A percentile compares a stretch with the other conserved stretches of the same genome.
phyloP scores from a whole-genome alignment of 1,284 basidiomycete genomes.

The Cryptococcus sp. region DNA sequence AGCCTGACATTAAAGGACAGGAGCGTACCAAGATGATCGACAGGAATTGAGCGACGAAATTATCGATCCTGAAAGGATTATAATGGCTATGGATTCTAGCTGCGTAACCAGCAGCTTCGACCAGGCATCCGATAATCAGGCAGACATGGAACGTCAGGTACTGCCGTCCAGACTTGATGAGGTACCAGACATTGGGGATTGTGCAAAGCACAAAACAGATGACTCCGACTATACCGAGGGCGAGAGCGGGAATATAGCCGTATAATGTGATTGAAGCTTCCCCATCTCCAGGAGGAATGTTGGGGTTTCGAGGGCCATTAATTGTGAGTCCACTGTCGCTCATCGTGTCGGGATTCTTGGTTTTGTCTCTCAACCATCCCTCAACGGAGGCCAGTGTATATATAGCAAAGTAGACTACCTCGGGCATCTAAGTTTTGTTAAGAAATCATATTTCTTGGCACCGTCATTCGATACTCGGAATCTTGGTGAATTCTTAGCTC shows the following conservation, averaged over 20 bases:
- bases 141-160: constrained; percentile 7
- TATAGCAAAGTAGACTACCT: too few relatives aligned
- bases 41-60: constrained; percentile 44
- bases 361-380: too few relatives aligned
- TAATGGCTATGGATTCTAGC: constrained; percentile 21
- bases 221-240: constrained; percentile 27
- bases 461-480: too few relatives aligned
- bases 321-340: neutral
- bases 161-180: constrained; percentile 23
- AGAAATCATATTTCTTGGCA: too few relatives aligned
- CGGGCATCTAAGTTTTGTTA: too few relatives aligned
- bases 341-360: neutral
- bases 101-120: constrained; percentile 39
- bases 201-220: constrained; percentile 17
- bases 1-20: neutral
- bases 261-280: constrained; percentile 36
- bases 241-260: constrained; percentile 30
- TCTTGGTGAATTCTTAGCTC: too few relatives aligned
- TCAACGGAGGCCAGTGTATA: too few relatives aligned
- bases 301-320: neutral
- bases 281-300: constrained; percentile 15
- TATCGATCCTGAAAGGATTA: constrained; percentile 23
- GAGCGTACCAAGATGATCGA: constrained; percentile 44
- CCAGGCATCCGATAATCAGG: constrained; percentile 7
- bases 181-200: constrained; percentile 18